These are phyloP conservation scores for Solanum paucissectum DNA, from an alignment of 257 asterid species.

Conservation along the genomic window DNA sequence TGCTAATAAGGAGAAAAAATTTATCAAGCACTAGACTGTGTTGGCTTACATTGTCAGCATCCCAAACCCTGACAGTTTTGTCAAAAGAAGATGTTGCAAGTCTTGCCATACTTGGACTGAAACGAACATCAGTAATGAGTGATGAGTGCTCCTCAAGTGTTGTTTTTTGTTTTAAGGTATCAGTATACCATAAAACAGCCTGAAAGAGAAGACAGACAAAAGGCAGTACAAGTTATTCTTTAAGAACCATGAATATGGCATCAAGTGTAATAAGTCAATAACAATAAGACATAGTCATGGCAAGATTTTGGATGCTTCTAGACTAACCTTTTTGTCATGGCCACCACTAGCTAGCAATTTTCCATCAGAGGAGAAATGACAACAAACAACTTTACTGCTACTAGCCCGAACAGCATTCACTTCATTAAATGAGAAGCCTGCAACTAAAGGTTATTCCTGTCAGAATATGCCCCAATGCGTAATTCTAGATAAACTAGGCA, in stretches of 20 bases:
- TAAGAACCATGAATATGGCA: not conserved
- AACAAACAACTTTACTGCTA: constrained; percentile 67
- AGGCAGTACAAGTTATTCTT: not conserved
- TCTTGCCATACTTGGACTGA: constrained; percentile 96
- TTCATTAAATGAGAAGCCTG: constrained; percentile 82
- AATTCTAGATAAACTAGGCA: not conserved
- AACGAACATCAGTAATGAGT: constrained; percentile 82
- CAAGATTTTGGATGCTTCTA: not conserved
- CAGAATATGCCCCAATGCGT: not conserved
- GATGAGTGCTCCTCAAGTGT: constrained; percentile 87
- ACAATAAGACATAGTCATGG: not conserved
- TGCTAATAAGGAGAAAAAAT: not conserved
- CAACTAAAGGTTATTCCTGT: not conserved
- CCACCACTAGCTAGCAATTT: constrained; percentile 95
- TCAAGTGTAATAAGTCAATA: not conserved
- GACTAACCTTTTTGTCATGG: constrained; percentile 83
- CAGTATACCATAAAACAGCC: constrained; percentile 88
- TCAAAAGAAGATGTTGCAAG: constrained; percentile 96
- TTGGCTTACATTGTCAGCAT: constrained; percentile 73
- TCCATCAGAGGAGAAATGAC: constrained; percentile 97
- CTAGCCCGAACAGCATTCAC: constrained; percentile 69
- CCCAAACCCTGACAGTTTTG: constrained; percentile 97
- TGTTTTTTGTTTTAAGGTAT: constrained; percentile 62
- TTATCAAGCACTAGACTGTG: not conserved
- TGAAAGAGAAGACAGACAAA: constrained; percentile 18